Evolutionary conservation across 306 rosid species (phyloP).

Genomic region (Chamaecrista fasciculata): DNA sequence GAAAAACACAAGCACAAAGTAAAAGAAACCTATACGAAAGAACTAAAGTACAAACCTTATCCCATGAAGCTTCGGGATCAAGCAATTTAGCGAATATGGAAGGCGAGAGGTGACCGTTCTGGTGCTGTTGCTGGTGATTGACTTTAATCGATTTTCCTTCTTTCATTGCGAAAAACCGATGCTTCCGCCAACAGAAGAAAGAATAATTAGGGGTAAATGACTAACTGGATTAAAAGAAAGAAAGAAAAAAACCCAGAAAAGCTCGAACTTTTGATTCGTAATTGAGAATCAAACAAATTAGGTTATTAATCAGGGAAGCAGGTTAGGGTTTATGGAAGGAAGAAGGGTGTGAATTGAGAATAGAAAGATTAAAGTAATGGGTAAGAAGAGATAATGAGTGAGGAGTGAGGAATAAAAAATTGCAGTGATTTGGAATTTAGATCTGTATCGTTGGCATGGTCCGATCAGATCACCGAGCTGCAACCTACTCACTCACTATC

Average conservation of each 20-base stretch:
- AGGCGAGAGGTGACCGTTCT: constrained; percentile 87
- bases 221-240: neutral
- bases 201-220: neutral
- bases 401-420: neutral
- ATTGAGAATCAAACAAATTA: constrained; percentile 6
- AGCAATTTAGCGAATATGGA: constrained; percentile 85
- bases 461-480: neutral
- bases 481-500: neutral
- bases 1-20: neutral
- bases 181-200: neutral
- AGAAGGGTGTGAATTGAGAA: neutral
- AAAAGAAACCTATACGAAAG: neutral
- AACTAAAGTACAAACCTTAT: constrained; percentile 59
- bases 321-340: constrained; percentile 45
- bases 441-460: neutral
- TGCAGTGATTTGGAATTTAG: neutral
- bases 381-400: neutral
- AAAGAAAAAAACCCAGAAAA: neutral
- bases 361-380: neutral
- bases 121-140: constrained; percentile 62
- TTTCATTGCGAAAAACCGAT: constrained; percentile 55
- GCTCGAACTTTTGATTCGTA: constrained; percentile 11
- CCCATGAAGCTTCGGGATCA: constrained; percentile 99
- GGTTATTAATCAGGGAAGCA: neutral
- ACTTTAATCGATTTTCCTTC: constrained; percentile 73